phyloP scores from a whole-genome alignment of 768 basidiomycete genomes.

The Ephemerocybe angulata region DNA sequence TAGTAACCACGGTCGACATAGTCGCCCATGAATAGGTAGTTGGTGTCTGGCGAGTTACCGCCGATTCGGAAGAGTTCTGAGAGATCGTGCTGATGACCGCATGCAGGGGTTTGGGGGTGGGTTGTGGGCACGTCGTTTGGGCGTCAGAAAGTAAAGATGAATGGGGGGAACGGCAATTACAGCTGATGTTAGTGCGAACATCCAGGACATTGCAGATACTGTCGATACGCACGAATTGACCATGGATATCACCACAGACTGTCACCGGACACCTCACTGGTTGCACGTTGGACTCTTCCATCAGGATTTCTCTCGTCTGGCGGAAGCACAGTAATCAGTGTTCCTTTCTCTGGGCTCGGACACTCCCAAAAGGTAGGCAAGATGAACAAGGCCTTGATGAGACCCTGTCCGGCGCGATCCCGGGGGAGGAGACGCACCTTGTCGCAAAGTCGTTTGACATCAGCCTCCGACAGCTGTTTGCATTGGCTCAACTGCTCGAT shows the following conservation, averaged over 20 bases:
- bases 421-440: slow-evolving; percentile 60
- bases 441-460: slow-evolving; percentile 98
- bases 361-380: not conserved
- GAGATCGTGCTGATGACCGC: slow-evolving; percentile 82
- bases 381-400: slow-evolving; percentile 2
- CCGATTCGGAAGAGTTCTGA: slow-evolving; percentile 98
- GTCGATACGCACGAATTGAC: slow-evolving; percentile 88
- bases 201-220: slow-evolving; percentile 12
- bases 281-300: slow-evolving; percentile 99
- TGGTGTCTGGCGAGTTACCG: slow-evolving; percentile 97
- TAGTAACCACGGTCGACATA: slow-evolving; percentile 99
- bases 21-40: slow-evolving; percentile 99
- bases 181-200: not conserved
- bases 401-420: slow-evolving; percentile 19
- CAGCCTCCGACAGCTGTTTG: slow-evolving; percentile 91
- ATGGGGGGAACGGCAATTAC: slow-evolving; percentile 5
- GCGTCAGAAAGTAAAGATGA: slow-evolving; percentile 5
- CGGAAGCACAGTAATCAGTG: slow-evolving; percentile 12
- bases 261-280: slow-evolving; percentile 98
- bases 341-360: not conserved
- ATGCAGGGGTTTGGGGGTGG: slow-evolving; percentile 8
- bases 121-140: slow-evolving; percentile 11
- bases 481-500: slow-evolving; percentile 95
- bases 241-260: slow-evolving; percentile 99
- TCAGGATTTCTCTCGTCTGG: slow-evolving; percentile 95